Conservation (phyloP, 2,329 filamentous ascomycete species). For the Phaeosphaeriaceae sp. region DNA sequence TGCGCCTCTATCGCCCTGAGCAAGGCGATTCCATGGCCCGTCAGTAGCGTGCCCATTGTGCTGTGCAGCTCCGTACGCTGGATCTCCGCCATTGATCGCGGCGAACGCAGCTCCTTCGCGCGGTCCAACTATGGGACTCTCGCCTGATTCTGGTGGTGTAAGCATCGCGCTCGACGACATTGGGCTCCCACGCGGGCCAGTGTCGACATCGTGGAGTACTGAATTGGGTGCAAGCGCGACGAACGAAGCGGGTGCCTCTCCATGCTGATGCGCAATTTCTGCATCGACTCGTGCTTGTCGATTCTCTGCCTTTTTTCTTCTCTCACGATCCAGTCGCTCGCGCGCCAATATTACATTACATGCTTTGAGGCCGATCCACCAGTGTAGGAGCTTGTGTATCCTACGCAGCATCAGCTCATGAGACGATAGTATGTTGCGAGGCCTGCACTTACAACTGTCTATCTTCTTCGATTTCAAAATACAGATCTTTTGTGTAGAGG, state of each 20-base stretch:
- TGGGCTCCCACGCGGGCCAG: constrained; percentile 32
- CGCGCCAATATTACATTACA: constrained; percentile 47
- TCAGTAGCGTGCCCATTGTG: constrained; percentile 23
- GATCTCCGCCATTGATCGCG: constrained; percentile 13
- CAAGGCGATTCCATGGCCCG: constrained; percentile 32
- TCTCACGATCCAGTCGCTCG: constrained; percentile 43
- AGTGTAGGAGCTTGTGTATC: constrained; percentile 44
- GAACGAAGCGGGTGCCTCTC: constrained; percentile 33
- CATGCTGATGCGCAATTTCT: constrained; percentile 28
- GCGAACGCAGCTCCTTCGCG: constrained; percentile 23
- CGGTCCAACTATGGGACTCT: constrained; percentile 32
- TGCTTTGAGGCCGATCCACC: constrained; percentile 47
- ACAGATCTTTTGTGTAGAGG: constrained; percentile 41
- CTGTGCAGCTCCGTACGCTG: constrained; percentile 13
- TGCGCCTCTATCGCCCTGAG: constrained; percentile 17
- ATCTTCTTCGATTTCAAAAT: constrained; percentile 42
- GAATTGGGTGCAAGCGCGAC: constrained; percentile 39
- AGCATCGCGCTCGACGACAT: constrained; percentile 37
- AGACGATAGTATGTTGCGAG: neutral
- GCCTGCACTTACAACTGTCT: constrained; percentile 32
- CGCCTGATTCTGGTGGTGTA: constrained; percentile 38
- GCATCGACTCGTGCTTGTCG: constrained; percentile 37
- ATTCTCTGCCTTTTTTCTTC: constrained; percentile 44
- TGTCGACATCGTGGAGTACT: constrained; percentile 32
- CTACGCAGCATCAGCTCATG: constrained; percentile 25